phyloP scores from a whole-genome alignment of 352 stramenopile genomes.

The Pythium diclinum region DNA sequence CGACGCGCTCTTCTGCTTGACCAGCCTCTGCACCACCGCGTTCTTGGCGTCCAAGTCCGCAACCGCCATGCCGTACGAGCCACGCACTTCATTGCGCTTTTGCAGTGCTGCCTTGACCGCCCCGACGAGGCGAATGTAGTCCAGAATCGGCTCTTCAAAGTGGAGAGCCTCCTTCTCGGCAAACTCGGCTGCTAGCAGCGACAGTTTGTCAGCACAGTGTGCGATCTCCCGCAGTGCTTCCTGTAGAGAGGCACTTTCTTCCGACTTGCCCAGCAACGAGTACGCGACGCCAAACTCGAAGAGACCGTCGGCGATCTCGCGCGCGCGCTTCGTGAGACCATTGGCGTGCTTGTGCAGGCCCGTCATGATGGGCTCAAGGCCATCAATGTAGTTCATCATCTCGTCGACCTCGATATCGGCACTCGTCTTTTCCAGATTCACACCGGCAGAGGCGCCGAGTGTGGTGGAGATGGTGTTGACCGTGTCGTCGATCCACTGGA shows the following conservation, averaged over 20 bases:
- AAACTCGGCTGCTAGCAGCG: slow-evolving; percentile 89
- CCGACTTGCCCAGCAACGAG: slow-evolving; percentile 92
- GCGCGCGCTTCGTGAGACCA: slow-evolving; percentile 90
- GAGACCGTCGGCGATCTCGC: slow-evolving; percentile 94
- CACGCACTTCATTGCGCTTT: slow-evolving; percentile 91
- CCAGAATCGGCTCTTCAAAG: slow-evolving; percentile 95
- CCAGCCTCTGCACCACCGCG: slow-evolving; percentile 49
- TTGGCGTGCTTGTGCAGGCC: slow-evolving; percentile 93
- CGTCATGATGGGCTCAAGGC: slow-evolving; percentile 94
- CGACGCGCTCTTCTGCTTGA: slow-evolving; percentile 57
- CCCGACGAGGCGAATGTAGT: slow-evolving; percentile 96
- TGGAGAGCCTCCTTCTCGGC: slow-evolving; percentile 89
- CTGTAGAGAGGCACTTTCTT: slow-evolving; percentile 91
- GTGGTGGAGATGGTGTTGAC: slow-evolving; percentile 82
- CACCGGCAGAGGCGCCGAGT: slow-evolving; percentile 39
- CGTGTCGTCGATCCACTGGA: slow-evolving; percentile 88
- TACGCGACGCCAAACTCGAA: slow-evolving; percentile 97
- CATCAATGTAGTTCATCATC: slow-evolving; percentile 95
- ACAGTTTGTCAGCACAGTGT: slow-evolving; percentile 90
- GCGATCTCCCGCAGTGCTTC: slow-evolving; percentile 91
- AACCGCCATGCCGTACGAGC: slow-evolving; percentile 84
- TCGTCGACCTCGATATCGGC: slow-evolving; percentile 95
- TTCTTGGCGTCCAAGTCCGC: slow-evolving; percentile 88
- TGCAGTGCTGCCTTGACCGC: slow-evolving; percentile 92
- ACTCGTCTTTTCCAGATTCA: slow-evolving; percentile 77